Percentiles rank a stretch among this genome's conserved stretches.
Conservation (phyloP, 768 basidiomycete species). For the Kwoniella heveanensis region DNA sequence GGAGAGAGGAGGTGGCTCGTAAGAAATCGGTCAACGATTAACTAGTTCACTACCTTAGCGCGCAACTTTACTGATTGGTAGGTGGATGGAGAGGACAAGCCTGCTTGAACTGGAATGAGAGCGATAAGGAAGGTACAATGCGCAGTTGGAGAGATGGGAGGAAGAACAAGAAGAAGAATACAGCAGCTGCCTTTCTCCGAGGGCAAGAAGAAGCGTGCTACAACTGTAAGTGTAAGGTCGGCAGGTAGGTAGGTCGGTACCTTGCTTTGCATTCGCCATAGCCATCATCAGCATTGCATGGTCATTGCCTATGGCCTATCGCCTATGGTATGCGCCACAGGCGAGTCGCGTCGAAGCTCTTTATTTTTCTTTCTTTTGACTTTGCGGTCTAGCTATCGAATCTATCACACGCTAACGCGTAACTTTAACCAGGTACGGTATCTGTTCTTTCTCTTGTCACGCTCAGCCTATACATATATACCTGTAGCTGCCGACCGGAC, state of each 20-base stretch:
- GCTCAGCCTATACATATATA: no score
- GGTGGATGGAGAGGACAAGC: neutral
- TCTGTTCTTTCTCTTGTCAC: neutral
- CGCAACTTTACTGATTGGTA: slow-evolving; percentile 1
- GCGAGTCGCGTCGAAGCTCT: neutral
- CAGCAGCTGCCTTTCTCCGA: neutral
- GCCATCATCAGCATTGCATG: no score
- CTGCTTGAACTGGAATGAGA: neutral
- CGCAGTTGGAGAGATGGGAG: neutral
- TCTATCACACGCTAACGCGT: neutral
- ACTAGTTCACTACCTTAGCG: slow-evolving; percentile 1
- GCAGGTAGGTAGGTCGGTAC: no score
- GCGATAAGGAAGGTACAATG: no score
- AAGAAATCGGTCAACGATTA: neutral
- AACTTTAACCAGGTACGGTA: no score
- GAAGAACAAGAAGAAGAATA: neutral
- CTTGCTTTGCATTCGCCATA: no score
- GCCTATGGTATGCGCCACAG: no score
- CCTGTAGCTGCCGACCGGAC: no score
- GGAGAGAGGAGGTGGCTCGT: neutral
- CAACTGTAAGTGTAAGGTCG: no score
- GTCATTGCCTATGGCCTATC: no score
- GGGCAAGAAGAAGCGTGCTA: no score
- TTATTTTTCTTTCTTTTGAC: neutral
- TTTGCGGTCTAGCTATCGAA: neutral